phyloP scores from a whole-genome alignment of 768 basidiomycete genomes.

The Gymnopilus dilepis region DNA sequence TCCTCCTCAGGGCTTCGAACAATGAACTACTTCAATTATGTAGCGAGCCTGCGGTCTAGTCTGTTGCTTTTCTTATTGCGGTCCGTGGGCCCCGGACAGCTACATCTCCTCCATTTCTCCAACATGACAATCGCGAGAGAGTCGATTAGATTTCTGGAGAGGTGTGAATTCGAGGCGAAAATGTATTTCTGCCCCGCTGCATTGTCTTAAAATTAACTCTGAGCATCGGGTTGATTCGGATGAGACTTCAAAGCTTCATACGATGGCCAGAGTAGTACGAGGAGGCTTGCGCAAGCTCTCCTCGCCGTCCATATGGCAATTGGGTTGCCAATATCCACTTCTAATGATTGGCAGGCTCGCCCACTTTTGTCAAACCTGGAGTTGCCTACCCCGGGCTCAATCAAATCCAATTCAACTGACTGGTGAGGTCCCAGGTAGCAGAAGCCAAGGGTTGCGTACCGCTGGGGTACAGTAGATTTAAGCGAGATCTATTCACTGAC shows the following conservation, averaged over 20 bases:
- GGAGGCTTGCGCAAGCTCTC: no score
- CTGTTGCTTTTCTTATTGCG: background rate
- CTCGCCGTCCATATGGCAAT: no score
- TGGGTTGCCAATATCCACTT: no score
- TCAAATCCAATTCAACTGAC: background rate
- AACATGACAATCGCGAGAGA: slow-evolving; percentile 3
- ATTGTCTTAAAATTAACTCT: no score
- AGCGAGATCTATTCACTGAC: background rate
- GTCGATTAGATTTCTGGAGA: background rate
- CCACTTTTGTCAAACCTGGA: background rate
- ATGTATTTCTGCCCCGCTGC: background rate
- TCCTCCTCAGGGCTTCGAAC: background rate
- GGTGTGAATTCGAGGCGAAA: background rate
- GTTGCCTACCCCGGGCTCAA: background rate
- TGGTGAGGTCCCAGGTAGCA: slow-evolving; percentile 1
- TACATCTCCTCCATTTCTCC: background rate
- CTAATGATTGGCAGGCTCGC: no score
- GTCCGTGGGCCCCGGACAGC: background rate
- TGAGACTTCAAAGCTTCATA: background rate
- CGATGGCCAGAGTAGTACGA: background rate
- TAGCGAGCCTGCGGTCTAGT: background rate
- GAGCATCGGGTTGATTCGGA: background rate
- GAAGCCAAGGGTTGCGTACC: background rate
- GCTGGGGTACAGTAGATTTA: no score
- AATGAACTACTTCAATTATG: background rate